Evolutionary conservation across 768 basidiomycete genomes (phyloP).

Genomic region (Arthromyces matolae): DNA sequence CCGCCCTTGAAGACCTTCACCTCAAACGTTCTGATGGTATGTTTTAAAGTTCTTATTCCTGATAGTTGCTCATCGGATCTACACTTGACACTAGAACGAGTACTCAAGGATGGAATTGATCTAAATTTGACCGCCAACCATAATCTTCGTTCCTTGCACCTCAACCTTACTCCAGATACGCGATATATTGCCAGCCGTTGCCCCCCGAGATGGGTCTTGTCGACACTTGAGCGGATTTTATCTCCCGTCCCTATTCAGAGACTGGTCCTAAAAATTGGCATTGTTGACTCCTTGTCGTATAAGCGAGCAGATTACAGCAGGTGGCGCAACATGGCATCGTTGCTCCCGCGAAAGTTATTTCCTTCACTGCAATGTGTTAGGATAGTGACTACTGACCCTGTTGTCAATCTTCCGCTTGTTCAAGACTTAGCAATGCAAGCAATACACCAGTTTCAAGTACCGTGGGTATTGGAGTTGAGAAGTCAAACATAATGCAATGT

Average conservation of each 20-base stretch:
- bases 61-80: neutral
- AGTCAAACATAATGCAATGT: neutral
- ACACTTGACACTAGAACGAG: neutral
- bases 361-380: conserved; percentile 2
- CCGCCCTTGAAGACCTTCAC: neutral
- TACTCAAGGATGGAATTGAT: conserved; percentile 1
- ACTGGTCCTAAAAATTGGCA: conserved; percentile 3
- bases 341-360: neutral
- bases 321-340: neutral
- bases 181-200: conserved; percentile 4
- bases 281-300: conserved; percentile 7
- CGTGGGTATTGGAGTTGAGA: conserved; percentile 3
- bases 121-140: neutral
- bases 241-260: conserved; percentile 1
- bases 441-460: neutral
- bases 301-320: conserved; percentile 2
- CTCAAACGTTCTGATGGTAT: conserved; percentile 2
- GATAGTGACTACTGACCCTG: neutral
- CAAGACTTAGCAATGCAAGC: conserved; percentile 6
- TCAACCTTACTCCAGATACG: conserved; percentile 6
- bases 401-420: conserved; percentile 3
- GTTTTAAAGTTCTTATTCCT: neutral
- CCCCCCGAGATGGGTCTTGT: conserved; percentile 8
- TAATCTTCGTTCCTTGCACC: conserved; percentile 5
- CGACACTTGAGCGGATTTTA: conserved; percentile 3